These are phyloP conservation scores for Lagenaria siceraria DNA, from an alignment of 306 rosid genomes.

Conservation along the genomic window DNA sequence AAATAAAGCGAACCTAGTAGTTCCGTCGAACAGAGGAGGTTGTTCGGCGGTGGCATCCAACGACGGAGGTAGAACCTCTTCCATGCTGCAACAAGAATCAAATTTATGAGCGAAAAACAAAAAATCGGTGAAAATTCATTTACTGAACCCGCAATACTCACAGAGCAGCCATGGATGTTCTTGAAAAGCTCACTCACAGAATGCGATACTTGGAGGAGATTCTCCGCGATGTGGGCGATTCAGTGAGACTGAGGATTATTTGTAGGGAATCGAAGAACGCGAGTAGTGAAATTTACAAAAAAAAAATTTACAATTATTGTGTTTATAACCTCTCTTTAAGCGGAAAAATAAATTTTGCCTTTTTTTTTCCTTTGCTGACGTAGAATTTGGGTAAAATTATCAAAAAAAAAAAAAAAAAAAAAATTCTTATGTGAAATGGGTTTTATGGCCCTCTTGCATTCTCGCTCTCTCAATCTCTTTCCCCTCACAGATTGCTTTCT, in stretches of 20 bases:
- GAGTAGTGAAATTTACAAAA: background rate
- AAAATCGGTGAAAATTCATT: background rate
- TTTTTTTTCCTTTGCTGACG: no score
- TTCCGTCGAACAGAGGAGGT: conserved; percentile 74
- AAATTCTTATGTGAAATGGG: no score
- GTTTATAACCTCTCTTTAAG: no score
- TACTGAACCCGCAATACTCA: background rate
- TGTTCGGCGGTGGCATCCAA: conserved; percentile 44
- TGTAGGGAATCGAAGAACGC: background rate
- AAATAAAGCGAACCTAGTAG: conserved; percentile 39
- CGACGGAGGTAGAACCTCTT: conserved; percentile 28
- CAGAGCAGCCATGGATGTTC: background rate
- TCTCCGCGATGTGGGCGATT: background rate
- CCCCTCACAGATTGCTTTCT: no score
- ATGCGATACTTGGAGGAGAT: background rate
- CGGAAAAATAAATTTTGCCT: no score
- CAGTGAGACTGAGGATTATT: background rate
- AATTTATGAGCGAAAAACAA: background rate
- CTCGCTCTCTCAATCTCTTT: no score
- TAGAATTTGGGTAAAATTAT: no score
- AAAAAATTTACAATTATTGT: no score
- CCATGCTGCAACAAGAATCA: conserved; percentile 6
- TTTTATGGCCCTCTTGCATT: no score
- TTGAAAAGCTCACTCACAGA: background rate
- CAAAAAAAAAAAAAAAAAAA: no score